Evolutionary conservation across 2,329 filamentous ascomycete species (phyloP).

Genomic region (Fusarium compactum): DNA sequence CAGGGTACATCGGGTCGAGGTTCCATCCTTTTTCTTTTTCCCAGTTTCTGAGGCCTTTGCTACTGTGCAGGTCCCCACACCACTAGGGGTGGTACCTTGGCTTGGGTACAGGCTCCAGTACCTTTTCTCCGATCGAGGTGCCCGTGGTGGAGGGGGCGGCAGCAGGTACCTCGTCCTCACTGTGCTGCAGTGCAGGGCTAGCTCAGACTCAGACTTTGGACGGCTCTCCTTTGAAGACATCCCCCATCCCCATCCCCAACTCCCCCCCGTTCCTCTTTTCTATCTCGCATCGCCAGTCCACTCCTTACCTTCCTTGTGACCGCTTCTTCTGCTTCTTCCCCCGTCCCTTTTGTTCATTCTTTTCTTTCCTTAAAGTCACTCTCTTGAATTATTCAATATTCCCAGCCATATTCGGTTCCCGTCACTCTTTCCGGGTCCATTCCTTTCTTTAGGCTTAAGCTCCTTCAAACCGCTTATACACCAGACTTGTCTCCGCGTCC

Average conservation of each 20-base stretch:
- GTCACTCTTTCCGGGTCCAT: conserved; percentile 66
- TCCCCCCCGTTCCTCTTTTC: conserved; percentile 54
- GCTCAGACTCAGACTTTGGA: conserved; percentile 22
- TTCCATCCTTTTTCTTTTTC: conserved; percentile 39
- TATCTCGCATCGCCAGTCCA: conserved; percentile 51
- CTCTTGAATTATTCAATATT: conserved; percentile 56
- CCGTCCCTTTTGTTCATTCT: conserved; percentile 56
- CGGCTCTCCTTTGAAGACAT: conserved; percentile 51
- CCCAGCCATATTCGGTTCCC: conserved; percentile 57
- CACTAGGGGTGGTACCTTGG: conserved; percentile 32
- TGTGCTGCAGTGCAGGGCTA: conserved; percentile 25
- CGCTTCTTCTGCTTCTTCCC: conserved; percentile 56
- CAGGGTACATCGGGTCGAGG: conserved; percentile 31
- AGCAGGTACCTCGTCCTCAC: not conserved
- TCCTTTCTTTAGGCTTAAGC: conserved; percentile 56
- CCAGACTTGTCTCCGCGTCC: conserved; percentile 37
- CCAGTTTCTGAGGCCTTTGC: conserved; percentile 30
- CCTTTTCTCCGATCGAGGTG: conserved; percentile 36
- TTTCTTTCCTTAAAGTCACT: conserved; percentile 65
- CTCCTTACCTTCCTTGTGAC: conserved; percentile 51
- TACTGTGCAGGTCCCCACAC: conserved; percentile 32
- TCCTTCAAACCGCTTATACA: conserved; percentile 46
- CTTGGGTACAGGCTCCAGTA: conserved; percentile 13
- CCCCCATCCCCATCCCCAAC: conserved; percentile 51
- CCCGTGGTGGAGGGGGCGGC: conserved; percentile 23